Evolutionary conservation across 345 rosid species (phyloP).

Genomic region (Aegle marmelos): DNA sequence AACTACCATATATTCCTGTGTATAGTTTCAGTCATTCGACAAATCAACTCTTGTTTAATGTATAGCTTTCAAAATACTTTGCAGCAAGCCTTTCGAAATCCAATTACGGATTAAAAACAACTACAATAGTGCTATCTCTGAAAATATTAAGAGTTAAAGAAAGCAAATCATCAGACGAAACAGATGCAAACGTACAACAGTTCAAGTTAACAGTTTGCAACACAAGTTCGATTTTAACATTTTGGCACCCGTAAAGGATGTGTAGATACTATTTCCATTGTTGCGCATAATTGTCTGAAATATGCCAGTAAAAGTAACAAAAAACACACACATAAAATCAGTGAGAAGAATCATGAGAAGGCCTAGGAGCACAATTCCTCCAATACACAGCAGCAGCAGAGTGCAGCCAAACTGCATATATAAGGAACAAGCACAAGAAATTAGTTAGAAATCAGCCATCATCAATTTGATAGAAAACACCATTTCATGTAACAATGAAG

Average conservation of each 20-base stretch:
- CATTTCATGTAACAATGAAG: too few relatives aligned
- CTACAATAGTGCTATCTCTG: background rate
- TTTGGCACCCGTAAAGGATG: background rate
- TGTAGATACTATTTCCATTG: background rate
- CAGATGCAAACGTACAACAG: too few relatives aligned
- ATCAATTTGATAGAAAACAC: background rate
- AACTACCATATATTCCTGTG: too few relatives aligned
- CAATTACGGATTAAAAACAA: background rate
- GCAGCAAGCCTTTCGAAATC: background rate
- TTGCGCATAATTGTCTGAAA: background rate
- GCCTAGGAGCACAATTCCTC: constrained; percentile 29
- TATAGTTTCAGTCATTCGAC: too few relatives aligned
- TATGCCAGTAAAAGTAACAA: background rate
- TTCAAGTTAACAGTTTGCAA: background rate
- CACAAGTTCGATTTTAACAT: background rate
- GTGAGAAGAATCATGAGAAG: background rate
- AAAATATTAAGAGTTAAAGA: background rate
- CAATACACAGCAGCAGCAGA: constrained; percentile 41
- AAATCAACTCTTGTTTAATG: too few relatives aligned
- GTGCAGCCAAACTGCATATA: constrained; percentile 37
- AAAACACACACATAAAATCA: background rate
- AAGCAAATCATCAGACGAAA: background rate
- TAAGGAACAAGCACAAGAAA: background rate
- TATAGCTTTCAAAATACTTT: background rate
- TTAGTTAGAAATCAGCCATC: background rate